Percentiles rank a stretch among this genome's conserved stretches.
Conservation (phyloP, 805 yeast species). For the Phaffomyces opuntiae region DNA sequence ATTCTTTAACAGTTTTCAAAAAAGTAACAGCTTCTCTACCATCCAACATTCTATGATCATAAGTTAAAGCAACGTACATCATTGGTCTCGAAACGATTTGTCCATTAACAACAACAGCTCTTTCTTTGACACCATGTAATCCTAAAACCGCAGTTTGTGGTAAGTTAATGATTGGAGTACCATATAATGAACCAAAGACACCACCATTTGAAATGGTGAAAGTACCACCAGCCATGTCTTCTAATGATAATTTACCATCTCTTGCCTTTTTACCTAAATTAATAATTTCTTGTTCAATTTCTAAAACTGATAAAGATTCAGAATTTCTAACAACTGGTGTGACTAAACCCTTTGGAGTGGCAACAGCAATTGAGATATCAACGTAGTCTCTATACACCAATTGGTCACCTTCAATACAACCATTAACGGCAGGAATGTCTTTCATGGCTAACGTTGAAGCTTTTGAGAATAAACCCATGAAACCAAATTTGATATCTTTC, state of each 20-base stretch:
- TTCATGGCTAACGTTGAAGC: slow-evolving; percentile 90
- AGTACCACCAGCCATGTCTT: slow-evolving; percentile 99
- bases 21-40: slow-evolving; percentile 99
- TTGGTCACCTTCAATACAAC: slow-evolving; percentile 90
- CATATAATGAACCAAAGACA: slow-evolving; percentile 94
- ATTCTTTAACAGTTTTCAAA: slow-evolving; percentile 92
- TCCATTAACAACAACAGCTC: slow-evolving; percentile 95
- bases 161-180: slow-evolving; percentile 96
- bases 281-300: slow-evolving; percentile 81
- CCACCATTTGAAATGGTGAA: slow-evolving; percentile 99
- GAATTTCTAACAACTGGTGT: slow-evolving; percentile 98
- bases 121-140: slow-evolving; percentile 93
- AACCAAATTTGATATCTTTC: slow-evolving; percentile 92
- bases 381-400: slow-evolving; percentile 94
- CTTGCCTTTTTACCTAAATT: slow-evolving; percentile 87
- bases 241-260: slow-evolving; percentile 91
- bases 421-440: slow-evolving; percentile 92
- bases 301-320: slow-evolving; percentile 82
- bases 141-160: slow-evolving; percentile 99
- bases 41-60: slow-evolving; percentile 96
- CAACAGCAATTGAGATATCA: slow-evolving; percentile 94
- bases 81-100: slow-evolving; percentile 96
- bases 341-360: slow-evolving; percentile 98
- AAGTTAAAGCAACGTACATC: slow-evolving; percentile 98
- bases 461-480: slow-evolving; percentile 97